Base-by-base conservation (phyloP, 257 asterid species). In the Knoxia roxburghii region DNA sequence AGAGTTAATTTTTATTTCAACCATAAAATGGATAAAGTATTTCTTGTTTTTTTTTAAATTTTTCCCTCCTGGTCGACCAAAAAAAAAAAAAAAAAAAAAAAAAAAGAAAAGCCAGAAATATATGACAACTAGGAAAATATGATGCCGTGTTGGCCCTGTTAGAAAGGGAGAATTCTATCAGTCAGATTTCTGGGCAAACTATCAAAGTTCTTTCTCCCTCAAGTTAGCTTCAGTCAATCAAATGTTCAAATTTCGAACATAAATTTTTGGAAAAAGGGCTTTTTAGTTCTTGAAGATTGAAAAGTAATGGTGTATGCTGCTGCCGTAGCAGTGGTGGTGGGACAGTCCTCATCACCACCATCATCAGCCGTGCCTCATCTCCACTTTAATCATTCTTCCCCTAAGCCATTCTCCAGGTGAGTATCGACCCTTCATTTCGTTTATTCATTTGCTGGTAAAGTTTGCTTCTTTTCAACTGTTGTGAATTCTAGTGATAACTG, bases 241-340 rank as follows among this genome's bases (percentile, higher is more conserved):
- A 35, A 64, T 46, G 55, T 18, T 10, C 45, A 18, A 48, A 10
- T 45, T 20, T 18, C 26, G 68, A 64, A 20, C 43, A 14, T 45
- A 18, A 32, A 32, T 59, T 33, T 37, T 33, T 37, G 12, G 14
- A 58, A 60, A 35, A 26, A 17, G 32, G 56, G n/a, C 61, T 18
- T 39, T 37, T 9, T 37, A 46, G 45, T 24, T 27, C 26, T 60
- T 20, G 39, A 10, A 40, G 39, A 58, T 51, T 27, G 46, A 27
- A n/a, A 37, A 55, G 43, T 14, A n/a, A 62, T 71, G 75, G 69
- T 39, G 65, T 48, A 62, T 63, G 26, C 75, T 62, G 26, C 75
- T 62, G 40, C 39, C 4, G 58, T 51, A 32, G 48, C 55, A 18
- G 45, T 62, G 68, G 53, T 40, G 69, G 64, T 71, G 65, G 75